A percentile compares a stretch with the other conserved stretches of the same genome.
phyloP scores from a whole-genome alignment of 352 stramenopile species.

The Albugo candida region DNA sequence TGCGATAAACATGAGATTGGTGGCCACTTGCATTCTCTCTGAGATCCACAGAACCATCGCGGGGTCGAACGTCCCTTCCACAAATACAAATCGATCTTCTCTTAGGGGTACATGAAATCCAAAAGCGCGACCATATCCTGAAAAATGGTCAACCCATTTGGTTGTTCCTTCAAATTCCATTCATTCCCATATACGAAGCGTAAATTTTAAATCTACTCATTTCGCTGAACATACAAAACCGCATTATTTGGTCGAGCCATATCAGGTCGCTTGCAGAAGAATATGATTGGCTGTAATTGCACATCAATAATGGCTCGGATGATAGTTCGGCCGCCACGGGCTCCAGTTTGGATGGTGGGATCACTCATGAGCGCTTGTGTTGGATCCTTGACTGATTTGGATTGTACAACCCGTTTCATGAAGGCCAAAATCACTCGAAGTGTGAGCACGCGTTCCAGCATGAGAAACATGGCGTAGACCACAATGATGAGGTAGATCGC shows the following conservation, averaged over 20 bases:
- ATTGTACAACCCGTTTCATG: conserved; percentile 16
- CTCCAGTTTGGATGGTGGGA: conserved; percentile 14
- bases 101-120: conserved; percentile 72
- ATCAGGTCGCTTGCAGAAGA: conserved; percentile 76
- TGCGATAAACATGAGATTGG: conserved; percentile 82
- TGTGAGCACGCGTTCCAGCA: conserved; percentile 29
- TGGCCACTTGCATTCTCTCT: conserved; percentile 33
- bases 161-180: conserved; percentile 8
- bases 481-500: conserved; percentile 32
- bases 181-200: conserved; percentile 62
- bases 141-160: conserved; percentile 11
- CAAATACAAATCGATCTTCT: conserved; percentile 62
- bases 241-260: conserved; percentile 80
- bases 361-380: neutral
- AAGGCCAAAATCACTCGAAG: conserved; percentile 15
- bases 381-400: conserved; percentile 5
- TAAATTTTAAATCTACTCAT: conserved; percentile 69
- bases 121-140: conserved; percentile 34
- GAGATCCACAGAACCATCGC: conserved; percentile 57
- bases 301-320: conserved; percentile 23
- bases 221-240: conserved; percentile 73
- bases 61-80: conserved; percentile 32
- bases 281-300: conserved; percentile 47
- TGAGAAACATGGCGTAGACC: conserved; percentile 20
- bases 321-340: conserved; percentile 23